Evolutionary conservation across 345 rosid species (phyloP).

Genomic region (Mercurialis annua): DNA sequence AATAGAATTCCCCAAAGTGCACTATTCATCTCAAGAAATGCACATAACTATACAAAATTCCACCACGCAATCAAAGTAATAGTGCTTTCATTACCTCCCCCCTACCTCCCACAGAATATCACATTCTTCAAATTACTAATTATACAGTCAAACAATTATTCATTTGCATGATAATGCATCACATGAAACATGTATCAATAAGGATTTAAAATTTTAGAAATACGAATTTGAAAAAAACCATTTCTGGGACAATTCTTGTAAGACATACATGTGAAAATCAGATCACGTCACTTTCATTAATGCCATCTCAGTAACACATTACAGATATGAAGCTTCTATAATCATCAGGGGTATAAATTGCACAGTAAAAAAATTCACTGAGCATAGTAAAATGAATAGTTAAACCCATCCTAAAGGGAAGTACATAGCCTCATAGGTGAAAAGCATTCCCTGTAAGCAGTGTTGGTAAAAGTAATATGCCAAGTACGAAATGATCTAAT

Average conservation of each 20-base stretch:
- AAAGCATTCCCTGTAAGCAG: neutral
- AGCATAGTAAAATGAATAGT: neutral
- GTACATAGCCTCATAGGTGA: neutral
- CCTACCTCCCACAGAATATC: neutral
- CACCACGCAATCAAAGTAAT: neutral
- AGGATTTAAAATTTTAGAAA: neutral
- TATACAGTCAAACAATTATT: neutral
- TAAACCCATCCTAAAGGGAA: neutral
- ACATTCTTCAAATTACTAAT: neutral
- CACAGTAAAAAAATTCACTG: neutral
- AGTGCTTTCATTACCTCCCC: neutral
- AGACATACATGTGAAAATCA: neutral
- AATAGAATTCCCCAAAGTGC: neutral
- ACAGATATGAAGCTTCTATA: neutral
- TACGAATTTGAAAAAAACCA: neutral
- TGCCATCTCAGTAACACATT: neutral
- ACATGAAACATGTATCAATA: neutral
- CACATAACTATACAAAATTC: neutral
- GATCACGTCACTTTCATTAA: neutral
- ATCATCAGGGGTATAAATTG: constrained; percentile 1
- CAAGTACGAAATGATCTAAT: constrained; percentile 2
- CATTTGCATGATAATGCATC: neutral
- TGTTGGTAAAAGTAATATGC: neutral
- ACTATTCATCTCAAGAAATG: neutral
- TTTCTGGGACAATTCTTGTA: neutral